Conservation (phyloP, 2,329 filamentous ascomycete genomes). For the Claviceps purpurea region DNA sequence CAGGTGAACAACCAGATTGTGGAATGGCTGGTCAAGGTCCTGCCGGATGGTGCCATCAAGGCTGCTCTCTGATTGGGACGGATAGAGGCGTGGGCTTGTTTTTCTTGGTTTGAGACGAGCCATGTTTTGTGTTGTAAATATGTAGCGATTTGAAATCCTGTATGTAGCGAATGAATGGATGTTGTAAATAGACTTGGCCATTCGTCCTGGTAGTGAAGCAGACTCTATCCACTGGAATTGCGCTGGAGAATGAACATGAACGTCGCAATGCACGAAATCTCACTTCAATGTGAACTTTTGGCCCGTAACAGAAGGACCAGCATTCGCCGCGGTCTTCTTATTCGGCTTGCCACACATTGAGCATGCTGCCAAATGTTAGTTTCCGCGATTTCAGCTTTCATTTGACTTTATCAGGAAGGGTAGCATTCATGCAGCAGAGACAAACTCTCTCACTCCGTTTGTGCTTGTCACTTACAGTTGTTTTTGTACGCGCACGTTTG, state of each 20-base stretch:
- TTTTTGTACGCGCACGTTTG: conserved; percentile 50
- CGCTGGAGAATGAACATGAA: no score
- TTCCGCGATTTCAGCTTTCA: no score
- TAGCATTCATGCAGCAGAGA: conserved; percentile 4
- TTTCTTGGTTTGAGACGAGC: no score
- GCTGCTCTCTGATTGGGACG: conserved; percentile 12
- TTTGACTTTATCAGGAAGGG: no score
- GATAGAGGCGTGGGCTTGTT: background rate
- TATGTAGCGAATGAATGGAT: no score
- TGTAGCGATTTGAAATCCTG: no score
- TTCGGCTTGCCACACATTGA: conserved; percentile 50
- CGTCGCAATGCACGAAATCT: background rate
- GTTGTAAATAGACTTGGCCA: no score
- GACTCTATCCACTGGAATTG: no score
- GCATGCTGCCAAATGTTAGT: conserved; percentile 30
- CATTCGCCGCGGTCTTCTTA: conserved; percentile 31
- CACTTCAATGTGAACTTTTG: conserved; percentile 52
- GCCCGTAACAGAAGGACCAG: conserved; percentile 39
- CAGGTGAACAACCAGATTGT: conserved; percentile 57
- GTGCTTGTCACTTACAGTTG: conserved; percentile 32
- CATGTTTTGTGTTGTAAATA: no score
- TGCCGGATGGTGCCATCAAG: conserved; percentile 14
- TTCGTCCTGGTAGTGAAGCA: no score
- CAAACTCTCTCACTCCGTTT: no score
- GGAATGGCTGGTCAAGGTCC: conserved; percentile 45